phyloP scores from a whole-genome alignment of 768 basidiomycete species.

The Candolleomyces aberdarensis region DNA sequence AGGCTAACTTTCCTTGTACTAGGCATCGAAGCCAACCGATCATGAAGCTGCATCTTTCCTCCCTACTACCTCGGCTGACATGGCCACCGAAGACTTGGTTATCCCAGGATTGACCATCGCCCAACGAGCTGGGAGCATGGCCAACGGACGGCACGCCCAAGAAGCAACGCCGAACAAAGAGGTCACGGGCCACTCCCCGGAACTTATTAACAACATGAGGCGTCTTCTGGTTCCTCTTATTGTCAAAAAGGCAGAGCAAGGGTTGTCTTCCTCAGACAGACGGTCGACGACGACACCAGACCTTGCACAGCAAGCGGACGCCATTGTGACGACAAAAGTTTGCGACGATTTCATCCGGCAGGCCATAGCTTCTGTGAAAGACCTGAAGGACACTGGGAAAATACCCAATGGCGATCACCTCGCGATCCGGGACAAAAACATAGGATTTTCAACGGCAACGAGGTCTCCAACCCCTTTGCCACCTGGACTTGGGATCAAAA shows the following conservation, averaged over 20 bases:
- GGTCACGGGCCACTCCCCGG: neutral
- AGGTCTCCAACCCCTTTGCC: neutral
- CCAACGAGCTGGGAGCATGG: neutral
- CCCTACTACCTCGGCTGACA: neutral
- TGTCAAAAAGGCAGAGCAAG: neutral
- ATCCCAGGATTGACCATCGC: neutral
- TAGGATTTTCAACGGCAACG: neutral
- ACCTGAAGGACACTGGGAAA: neutral
- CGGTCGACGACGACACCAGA: neutral
- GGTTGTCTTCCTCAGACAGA: neutral
- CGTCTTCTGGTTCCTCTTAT: neutral
- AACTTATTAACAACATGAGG: neutral
- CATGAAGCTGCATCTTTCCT: too few relatives aligned
- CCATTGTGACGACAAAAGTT: neutral
- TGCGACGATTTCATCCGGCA: conserved; percentile 2
- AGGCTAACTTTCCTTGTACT: too few relatives aligned
- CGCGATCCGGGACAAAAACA: neutral
- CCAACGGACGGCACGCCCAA: too few relatives aligned
- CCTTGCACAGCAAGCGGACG: neutral
- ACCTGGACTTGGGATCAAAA: neutral
- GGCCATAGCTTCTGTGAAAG: neutral
- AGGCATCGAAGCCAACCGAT: too few relatives aligned
- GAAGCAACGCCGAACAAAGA: neutral
- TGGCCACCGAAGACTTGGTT: neutral
- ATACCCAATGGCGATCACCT: neutral